Conservation (phyloP, 208 protist genomes). For the Wallacemonas sp. region DNA sequence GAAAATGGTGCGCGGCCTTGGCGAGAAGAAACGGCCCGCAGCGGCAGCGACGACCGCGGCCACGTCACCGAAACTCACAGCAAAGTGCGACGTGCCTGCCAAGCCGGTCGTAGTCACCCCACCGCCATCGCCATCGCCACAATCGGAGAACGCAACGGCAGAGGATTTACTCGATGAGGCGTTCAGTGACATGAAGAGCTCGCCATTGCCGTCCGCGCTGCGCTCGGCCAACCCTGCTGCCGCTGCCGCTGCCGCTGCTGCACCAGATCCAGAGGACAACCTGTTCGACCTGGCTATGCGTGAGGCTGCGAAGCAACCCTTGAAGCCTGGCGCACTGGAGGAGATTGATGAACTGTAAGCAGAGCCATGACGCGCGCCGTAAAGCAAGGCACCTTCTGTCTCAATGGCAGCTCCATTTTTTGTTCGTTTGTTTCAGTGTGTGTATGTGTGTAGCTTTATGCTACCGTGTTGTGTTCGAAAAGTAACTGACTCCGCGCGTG, state of each 20-base stretch:
- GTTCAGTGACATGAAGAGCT: too few relatives aligned
- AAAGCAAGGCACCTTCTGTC: too few relatives aligned
- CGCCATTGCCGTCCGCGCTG: too few relatives aligned
- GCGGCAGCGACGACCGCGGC: background rate
- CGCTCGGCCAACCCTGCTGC: too few relatives aligned
- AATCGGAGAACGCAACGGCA: too few relatives aligned
- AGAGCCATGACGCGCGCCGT: background rate
- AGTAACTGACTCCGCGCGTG: too few relatives aligned
- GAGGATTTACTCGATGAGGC: constrained; percentile 6
- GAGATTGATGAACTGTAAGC: constrained; percentile 16
- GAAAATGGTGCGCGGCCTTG: constrained; percentile 11
- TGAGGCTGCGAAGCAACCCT: background rate
- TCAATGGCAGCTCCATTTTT: background rate
- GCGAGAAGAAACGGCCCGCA: background rate
- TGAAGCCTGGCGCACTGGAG: background rate
- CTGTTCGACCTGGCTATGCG: constrained; percentile 8
- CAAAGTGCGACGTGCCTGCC: too few relatives aligned
- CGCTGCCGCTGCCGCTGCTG: background rate
- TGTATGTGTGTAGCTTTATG: too few relatives aligned
- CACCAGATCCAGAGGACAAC: constrained; percentile 1
- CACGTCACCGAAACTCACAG: background rate
- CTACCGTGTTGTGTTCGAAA: too few relatives aligned
- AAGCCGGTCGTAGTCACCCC: too few relatives aligned
- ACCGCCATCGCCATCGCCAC: too few relatives aligned
- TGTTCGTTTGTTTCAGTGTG: background rate